Evolutionary conservation across 2,329 filamentous ascomycete species (phyloP).

Genomic region (Pseudodiploospora longispora): DNA sequence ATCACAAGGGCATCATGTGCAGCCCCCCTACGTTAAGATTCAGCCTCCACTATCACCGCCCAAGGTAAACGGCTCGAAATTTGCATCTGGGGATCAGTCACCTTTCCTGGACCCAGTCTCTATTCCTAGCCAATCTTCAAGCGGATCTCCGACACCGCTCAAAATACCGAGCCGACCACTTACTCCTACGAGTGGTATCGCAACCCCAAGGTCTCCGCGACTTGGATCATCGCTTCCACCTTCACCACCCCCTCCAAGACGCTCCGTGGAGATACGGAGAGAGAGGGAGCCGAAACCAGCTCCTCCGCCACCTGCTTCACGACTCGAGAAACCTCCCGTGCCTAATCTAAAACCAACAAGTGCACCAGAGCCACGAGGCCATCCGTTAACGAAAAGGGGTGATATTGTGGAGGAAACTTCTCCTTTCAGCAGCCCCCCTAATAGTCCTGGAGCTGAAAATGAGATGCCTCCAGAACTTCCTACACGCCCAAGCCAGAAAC

Average conservation of each 20-base stretch:
- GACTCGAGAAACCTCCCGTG: conserved; percentile 58
- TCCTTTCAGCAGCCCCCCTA: conserved; percentile 81
- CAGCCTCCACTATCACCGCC: conserved; percentile 64
- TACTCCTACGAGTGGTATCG: conserved; percentile 36
- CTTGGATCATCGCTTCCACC: conserved; percentile 43
- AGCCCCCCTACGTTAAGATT: conserved; percentile 59
- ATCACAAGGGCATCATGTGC: conserved; percentile 15
- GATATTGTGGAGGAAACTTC: conserved; percentile 44
- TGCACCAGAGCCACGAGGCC: conserved; percentile 10
- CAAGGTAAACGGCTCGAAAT: conserved; percentile 32
- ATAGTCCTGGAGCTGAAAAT: conserved; percentile 53
- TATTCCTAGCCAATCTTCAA: conserved; percentile 31
- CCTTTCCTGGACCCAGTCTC: conserved; percentile 42
- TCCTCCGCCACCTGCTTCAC: conserved; percentile 68
- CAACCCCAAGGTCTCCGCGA: conserved; percentile 35
- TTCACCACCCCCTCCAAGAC: conserved; percentile 55
- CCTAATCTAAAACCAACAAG: conserved; percentile 15
- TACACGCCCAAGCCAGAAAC: conserved; percentile 40
- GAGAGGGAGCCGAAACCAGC: conserved; percentile 36
- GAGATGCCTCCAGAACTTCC: conserved; percentile 42
- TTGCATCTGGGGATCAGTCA: conserved; percentile 32
- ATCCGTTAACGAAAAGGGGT: conserved; percentile 8
- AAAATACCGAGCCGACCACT: conserved; percentile 48
- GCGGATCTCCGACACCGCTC: conserved; percentile 36
- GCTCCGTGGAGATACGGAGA: conserved; percentile 51